Evolutionary conservation across 306 rosid genomes (phyloP), one percentile per base, ranked within the genome.

Genomic region (Albizia julibrissin): DNA sequence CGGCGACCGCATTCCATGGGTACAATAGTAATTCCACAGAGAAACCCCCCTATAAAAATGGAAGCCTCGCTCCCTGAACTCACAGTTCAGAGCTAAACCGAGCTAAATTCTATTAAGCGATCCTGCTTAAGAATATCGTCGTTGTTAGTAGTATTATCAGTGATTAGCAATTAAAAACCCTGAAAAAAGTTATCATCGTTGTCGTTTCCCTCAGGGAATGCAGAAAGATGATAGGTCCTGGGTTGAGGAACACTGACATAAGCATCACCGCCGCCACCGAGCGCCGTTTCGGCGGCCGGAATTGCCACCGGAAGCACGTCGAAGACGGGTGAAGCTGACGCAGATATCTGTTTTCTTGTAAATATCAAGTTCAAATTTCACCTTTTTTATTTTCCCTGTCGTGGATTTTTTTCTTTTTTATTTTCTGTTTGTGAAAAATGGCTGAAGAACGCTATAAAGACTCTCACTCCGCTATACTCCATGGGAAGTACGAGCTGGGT

Each of bases 281-380:
- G 33, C 69, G 87, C 76, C 58, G 83, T 61, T 72, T 86, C 85
- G 90, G 85, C 90, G 97, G 98, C 84, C 75, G 99, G 24, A 92
- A 88, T 47, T 92, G 97, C 84, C 98, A 96, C 89, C 97, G 99
- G 64, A 96, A 96, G 82, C 97, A 96, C 97, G 98, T 96, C 6
- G 99, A 93, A 77, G 99, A 94, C 97, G 98, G 98, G 88, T 96
- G 91, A 91, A 26, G 81, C 22, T 16, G 27, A 58, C 11, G 31
- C 26, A 21, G 26, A 19, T 13, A 27, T 9, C 27, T 12, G 11
- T 33, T 11, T 49, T 42, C 14, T 54, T 54, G 83, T 79, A 56
- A 69, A 70, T 69, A 39, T 12, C 68, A 31, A 68, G 14, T 37
- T 52, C 44, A 22, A 19, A 50, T 77, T 64, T 73, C n/a, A 56